Conservation (phyloP, 257 asterid species). For the Catharanthus roseus region DNA sequence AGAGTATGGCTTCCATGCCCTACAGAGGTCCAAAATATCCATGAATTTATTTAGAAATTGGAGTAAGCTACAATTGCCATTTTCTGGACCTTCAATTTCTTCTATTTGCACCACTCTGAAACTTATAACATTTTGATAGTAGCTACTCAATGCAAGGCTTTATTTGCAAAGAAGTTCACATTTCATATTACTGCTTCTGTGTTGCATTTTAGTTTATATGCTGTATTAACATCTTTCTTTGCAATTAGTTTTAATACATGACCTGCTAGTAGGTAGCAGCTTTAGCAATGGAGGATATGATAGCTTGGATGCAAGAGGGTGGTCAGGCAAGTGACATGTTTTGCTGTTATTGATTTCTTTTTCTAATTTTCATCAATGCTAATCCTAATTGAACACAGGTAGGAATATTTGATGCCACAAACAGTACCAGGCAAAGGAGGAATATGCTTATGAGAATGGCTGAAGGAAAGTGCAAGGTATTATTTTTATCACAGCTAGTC, state of each 20-base stretch:
- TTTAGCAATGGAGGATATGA: conserved; percentile 99
- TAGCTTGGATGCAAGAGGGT: conserved; percentile 99
- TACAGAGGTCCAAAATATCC: background rate
- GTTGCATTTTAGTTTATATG: conserved; percentile 21
- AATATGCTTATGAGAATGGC: conserved; percentile 98
- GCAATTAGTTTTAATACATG: conserved; percentile 70
- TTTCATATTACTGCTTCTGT: background rate
- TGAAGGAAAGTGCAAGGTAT: conserved; percentile 97
- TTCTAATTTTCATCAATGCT: conserved; percentile 23
- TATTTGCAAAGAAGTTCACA: background rate
- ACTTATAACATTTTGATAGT: background rate
- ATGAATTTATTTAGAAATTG: background rate
- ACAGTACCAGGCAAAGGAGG: conserved; percentile 81
- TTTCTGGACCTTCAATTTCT: background rate
- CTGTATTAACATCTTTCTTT: conserved; percentile 50
- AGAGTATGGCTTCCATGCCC: background rate
- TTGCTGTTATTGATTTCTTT: conserved; percentile 17
- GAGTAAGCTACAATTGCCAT: background rate
- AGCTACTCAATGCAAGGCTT: background rate
- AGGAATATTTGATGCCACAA: conserved; percentile 96
- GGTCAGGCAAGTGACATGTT: conserved; percentile 65
- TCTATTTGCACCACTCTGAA: background rate
- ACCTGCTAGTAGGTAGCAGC: conserved; percentile 98
- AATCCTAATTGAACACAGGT: conserved; percentile 47
- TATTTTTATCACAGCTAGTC: background rate